Evolutionary conservation across 306 rosid genomes (phyloP), one percentile per base, ranked within the genome.

Genomic region (Adenanthera pavonina): DNA sequence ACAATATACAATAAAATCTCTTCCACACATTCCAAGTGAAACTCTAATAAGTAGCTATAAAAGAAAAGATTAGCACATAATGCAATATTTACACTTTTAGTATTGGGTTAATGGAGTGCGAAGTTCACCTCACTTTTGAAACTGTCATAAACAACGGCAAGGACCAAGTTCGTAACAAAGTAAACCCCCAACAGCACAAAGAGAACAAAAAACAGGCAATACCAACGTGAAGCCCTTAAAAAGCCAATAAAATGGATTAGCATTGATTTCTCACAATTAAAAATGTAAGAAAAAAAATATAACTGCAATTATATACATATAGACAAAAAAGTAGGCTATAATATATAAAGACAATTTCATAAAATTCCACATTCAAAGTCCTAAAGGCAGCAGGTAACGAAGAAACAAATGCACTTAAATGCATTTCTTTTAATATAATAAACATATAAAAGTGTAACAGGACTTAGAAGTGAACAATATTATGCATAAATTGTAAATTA

Each of bases 101-200:
- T 69, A 48, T 38, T 70, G 48, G 53, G 43, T 72, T 40, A 11
- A 36, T 12, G 52, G n/a, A 64, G 60, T 30, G 51, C 19, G 64
- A 80, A 78, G 20, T 46, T 85, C 88, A 95, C 99, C 99, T 95
- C 93, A 82, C 86, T 75, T 88, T 93, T 95, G 86, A 95, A 95
- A 87, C 98, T 93, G 67, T 95, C 94, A 53, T 93, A 93, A 78
- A 95, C 97, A 83, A 95, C 99, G 46, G 99, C 99, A 84, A 95
- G 99, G 49, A 95, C 86, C 91, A 95, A 88, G 87, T 89, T 95
- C 19, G 98, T 95, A 75, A 95, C 98, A 72, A 93, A 93, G 89
- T 95, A 95, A 65, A 95, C 99, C 76, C 99, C 99, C 85, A 95
- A 33, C 85, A 95, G 92, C 90, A 93, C 96, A 79, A 88, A 95